Evolutionary conservation across 768 basidiomycete genomes (phyloP), one percentile per base, ranked within the genome.

Genomic region (Lactarius hengduanensis): DNA sequence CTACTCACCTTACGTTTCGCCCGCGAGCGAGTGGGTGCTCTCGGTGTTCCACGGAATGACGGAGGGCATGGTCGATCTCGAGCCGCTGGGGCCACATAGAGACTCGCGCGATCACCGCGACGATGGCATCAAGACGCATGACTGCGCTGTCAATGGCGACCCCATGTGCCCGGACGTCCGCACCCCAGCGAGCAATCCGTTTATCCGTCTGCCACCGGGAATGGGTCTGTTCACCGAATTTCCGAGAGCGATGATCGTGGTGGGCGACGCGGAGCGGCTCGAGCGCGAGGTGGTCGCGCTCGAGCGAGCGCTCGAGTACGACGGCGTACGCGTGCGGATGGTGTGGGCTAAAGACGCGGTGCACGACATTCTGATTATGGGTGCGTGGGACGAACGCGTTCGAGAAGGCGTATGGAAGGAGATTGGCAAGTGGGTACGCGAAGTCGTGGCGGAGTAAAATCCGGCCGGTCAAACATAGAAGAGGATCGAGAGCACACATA

Each of bases 241-340:
- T 64, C 81, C 83, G 40, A 75, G 73, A 55, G 74, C 80, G 28
- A 73, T 82, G 54, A 74, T 84, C 59, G 78, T 83, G 26, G 77
- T 80, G 38, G 84, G 84, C 4, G 81, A 83, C 66, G 82, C 82
- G 45, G 84, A 85, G 75, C 75, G 83, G 64, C 74, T 84, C 32
- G 82, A 82, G 69, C 73, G 78, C 36, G 83, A 85, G 72, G 80
- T 83, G 26, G 73, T 74, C 60, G 69, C 69, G 45, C 64, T 70
- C 11, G 68, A 69, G 54, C 59, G 64, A 15, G 69, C 63, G 22
- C 50, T 70, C 1, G 67, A 69, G 59, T 47, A 69, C 32, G 69
- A 70, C n/a, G 69, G 67, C n/a, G 69, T 65, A 26, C 67, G 67
- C 30, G 69, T 69, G 61, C 67, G 69, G 43, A 69, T 70, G 67